Evolutionary conservation across 1,284 basidiomycete species (phyloP).

Genomic region (Puccinia horiana): DNA sequence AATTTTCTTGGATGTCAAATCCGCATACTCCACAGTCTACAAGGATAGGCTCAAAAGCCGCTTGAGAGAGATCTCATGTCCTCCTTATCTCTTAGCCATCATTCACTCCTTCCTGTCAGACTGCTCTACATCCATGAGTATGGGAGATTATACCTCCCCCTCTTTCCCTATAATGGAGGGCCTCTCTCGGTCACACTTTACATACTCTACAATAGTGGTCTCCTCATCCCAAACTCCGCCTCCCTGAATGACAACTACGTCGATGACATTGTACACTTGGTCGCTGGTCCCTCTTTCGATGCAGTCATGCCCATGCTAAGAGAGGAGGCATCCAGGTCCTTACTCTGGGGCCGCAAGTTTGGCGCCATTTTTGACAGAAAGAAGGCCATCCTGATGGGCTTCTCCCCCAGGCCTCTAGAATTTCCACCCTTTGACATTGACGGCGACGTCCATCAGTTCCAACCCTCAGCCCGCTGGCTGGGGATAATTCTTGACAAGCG

Average conservation of each 20-base stretch:
- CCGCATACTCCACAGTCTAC: slow-evolving; percentile 26
- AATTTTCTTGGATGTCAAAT: slow-evolving; percentile 39
- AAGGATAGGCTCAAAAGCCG: background rate
- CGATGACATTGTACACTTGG: slow-evolving; percentile 19
- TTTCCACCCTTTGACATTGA: background rate
- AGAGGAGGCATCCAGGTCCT: background rate
- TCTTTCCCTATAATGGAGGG: background rate
- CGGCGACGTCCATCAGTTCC: background rate
- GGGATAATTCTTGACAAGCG: slow-evolving; percentile 56
- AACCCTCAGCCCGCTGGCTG: slow-evolving; percentile 55
- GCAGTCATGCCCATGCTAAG: background rate
- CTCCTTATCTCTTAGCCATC: background rate
- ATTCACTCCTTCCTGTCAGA: slow-evolving; percentile 4
- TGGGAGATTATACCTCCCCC: slow-evolving; percentile 6
- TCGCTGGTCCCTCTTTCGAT: background rate
- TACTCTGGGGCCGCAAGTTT: background rate
- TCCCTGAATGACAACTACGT: background rate
- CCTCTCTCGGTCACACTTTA: slow-evolving; percentile 26
- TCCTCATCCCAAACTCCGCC: background rate
- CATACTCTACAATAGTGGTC: slow-evolving; percentile 25
- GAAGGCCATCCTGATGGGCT: slow-evolving; percentile 1
- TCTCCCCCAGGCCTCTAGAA: background rate
- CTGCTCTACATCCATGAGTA: background rate
- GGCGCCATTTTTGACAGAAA: slow-evolving; percentile 28
- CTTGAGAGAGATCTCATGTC: background rate